Conservation (phyloP, 257 asterid species). For the Capsicum baccatum region DNA sequence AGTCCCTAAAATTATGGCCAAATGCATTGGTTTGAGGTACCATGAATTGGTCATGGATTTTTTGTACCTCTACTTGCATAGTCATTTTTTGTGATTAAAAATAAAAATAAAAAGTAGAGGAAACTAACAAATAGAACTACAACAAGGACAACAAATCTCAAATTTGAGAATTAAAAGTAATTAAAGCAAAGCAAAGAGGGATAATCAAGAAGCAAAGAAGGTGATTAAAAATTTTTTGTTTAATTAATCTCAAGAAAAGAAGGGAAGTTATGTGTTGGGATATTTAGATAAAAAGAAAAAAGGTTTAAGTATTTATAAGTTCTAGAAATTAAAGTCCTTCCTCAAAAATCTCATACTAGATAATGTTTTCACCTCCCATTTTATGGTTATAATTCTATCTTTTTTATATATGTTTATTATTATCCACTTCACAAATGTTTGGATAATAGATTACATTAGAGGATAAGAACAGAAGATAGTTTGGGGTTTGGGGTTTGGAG, state of each 20-base stretch:
- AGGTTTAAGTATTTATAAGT: background rate
- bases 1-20: conserved; percentile 23
- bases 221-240: background rate
- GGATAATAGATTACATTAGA: background rate
- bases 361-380: background rate
- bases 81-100: conserved; percentile 9
- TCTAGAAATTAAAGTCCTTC: background rate
- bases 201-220: background rate
- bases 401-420: background rate
- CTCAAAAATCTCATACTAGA: background rate
- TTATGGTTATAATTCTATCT: background rate
- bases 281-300: background rate
- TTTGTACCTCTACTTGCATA: background rate
- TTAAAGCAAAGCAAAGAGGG: background rate
- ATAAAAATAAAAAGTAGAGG: background rate
- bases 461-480: background rate
- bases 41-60: conserved; percentile 17
- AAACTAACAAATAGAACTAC: background rate
- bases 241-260: background rate
- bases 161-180: background rate
- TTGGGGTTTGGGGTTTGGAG: background rate
- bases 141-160: background rate
- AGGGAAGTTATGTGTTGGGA: background rate
- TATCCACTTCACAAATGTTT: background rate
- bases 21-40: conserved; percentile 29